Percentiles rank a stretch among this genome's conserved stretches.
Conservation (phyloP, 129 eudicot genomes). For the Artemisia tridentata region DNA sequence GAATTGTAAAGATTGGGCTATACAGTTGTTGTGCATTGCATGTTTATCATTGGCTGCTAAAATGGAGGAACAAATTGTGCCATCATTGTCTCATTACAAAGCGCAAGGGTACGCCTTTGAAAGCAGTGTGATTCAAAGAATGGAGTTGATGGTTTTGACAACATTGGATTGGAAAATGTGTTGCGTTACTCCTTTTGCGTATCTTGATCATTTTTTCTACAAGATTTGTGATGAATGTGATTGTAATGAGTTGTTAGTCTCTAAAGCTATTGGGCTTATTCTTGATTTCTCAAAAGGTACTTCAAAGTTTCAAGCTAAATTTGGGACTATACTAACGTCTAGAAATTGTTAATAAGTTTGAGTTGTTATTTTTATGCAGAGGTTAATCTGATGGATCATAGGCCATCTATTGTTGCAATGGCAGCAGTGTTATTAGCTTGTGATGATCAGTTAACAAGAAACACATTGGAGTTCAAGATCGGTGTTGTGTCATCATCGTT, state of each 20-base stretch:
- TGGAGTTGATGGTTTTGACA: slow-evolving; percentile 65
- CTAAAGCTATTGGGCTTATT: slow-evolving; percentile 43
- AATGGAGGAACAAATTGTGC: slow-evolving; percentile 61
- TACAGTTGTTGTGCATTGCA: slow-evolving; percentile 58
- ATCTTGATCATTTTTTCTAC: slow-evolving; percentile 48
- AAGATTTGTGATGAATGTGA: slow-evolving; percentile 38
- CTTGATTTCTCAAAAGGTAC: slow-evolving; percentile 55
- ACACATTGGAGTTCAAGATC: slow-evolving; percentile 52
- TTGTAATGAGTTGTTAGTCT: slow-evolving; percentile 21
- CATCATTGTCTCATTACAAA: slow-evolving; percentile 40
- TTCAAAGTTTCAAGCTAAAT: slow-evolving; percentile 1
- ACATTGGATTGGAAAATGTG: slow-evolving; percentile 70
- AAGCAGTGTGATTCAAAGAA: slow-evolving; percentile 43
- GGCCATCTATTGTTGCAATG: slow-evolving; percentile 69
- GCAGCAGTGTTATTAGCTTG: slow-evolving; percentile 70
- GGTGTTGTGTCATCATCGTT: slow-evolving; percentile 45
- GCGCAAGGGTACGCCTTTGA: slow-evolving; percentile 38
- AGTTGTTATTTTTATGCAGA: slow-evolving; percentile 45
- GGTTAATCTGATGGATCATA: slow-evolving; percentile 51
- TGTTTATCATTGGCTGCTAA: slow-evolving; percentile 82
- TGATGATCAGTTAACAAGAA: slow-evolving; percentile 44
- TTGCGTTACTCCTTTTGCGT: slow-evolving; percentile 64
- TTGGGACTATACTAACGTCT: neutral
- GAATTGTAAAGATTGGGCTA: slow-evolving; percentile 54
- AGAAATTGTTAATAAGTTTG: neutral